Percentiles rank a stretch among this genome's conserved stretches.
phyloP scores from a whole-genome alignment of 179 eudicot genomes.

The Silene coronaria region DNA sequence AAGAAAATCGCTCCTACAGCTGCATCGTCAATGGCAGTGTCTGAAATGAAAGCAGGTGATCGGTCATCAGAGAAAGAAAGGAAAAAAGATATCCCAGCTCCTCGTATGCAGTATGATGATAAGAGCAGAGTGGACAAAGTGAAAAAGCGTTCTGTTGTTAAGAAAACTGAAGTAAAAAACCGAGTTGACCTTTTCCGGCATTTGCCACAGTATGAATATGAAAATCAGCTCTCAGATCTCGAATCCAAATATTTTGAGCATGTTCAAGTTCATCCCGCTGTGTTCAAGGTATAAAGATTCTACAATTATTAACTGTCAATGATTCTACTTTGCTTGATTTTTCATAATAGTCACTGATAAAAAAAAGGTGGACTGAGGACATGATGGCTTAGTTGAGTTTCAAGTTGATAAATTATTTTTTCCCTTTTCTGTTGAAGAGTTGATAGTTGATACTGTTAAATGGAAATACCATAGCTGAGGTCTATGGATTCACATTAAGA shows the following conservation, averaged over 20 bases:
- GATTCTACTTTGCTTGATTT: not conserved
- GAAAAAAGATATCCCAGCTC: slow-evolving; percentile 81
- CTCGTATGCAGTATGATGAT: slow-evolving; percentile 96
- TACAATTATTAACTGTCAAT: not conserved
- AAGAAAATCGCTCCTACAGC: slow-evolving; percentile 41
- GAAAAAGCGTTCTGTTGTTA: slow-evolving; percentile 77
- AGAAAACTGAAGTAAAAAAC: slow-evolving; percentile 74
- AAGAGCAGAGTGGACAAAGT: slow-evolving; percentile 80
- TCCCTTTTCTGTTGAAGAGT: not conserved
- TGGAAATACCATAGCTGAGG: not conserved
- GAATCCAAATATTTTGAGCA: slow-evolving; percentile 57
- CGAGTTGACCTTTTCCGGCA: slow-evolving; percentile 86
- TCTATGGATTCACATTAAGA: slow-evolving; percentile 1
- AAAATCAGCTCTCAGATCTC: slow-evolving; percentile 55
- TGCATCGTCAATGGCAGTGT: slow-evolving; percentile 36
- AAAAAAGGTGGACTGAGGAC: not conserved
- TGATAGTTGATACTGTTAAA: not conserved
- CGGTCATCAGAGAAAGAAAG: slow-evolving; percentile 69
- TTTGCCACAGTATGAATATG: slow-evolving; percentile 89
- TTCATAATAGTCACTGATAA: not conserved
- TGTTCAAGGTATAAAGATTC: slow-evolving; percentile 47
- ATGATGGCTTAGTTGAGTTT: not conserved
- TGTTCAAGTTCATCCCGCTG: slow-evolving; percentile 68
- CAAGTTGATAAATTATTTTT: not conserved
- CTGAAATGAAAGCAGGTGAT: slow-evolving; percentile 62